phyloP scores from a whole-genome alignment of 2,329 filamentous ascomycete genomes.

The Acephala macrosclerotiorum region DNA sequence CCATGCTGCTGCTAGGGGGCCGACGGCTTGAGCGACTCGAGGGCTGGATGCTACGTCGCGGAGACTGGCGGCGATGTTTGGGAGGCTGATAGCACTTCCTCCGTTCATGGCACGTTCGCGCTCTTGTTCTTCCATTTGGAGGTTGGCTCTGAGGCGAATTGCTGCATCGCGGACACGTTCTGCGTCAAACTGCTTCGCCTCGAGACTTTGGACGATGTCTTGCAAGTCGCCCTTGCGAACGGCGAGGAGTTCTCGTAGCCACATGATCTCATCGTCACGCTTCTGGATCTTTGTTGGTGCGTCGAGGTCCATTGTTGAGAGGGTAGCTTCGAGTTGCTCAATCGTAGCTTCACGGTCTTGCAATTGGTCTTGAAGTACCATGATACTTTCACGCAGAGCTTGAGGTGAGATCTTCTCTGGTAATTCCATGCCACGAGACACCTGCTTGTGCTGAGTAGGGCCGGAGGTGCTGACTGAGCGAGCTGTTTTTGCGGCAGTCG shows the following conservation, averaged over 20 bases:
- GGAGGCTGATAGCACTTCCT: slow-evolving; percentile 70
- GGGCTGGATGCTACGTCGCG: slow-evolving; percentile 76
- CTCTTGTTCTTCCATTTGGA: slow-evolving; percentile 98
- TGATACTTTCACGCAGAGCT: slow-evolving; percentile 92
- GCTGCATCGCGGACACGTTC: slow-evolving; percentile 86
- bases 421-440: slow-evolving; percentile 55
- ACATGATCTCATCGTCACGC: slow-evolving; percentile 91
- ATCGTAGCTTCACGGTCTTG: slow-evolving; percentile 92
- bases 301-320: slow-evolving; percentile 75
- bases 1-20: slow-evolving; percentile 85
- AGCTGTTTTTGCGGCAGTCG: slow-evolving; percentile 41
- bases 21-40: slow-evolving; percentile 83
- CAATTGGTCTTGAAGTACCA: slow-evolving; percentile 95
- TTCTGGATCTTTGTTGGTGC: slow-evolving; percentile 85
- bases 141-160: slow-evolving; percentile 89
- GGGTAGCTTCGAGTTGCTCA: slow-evolving; percentile 80
- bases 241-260: slow-evolving; percentile 91
- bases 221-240: slow-evolving; percentile 91
- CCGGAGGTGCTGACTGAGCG: slow-evolving; percentile 35
- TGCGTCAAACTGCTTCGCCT: slow-evolving; percentile 77
- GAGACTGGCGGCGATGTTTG: slow-evolving; percentile 79
- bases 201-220: slow-evolving; percentile 85
- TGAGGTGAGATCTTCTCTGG: slow-evolving; percentile 93
- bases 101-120: slow-evolving; percentile 83
- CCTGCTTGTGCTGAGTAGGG: slow-evolving; percentile 39